phyloP scores from a whole-genome alignment of 495 filamentous ascomycete genomes.

The Thermothielavioides terrestris region DNA sequence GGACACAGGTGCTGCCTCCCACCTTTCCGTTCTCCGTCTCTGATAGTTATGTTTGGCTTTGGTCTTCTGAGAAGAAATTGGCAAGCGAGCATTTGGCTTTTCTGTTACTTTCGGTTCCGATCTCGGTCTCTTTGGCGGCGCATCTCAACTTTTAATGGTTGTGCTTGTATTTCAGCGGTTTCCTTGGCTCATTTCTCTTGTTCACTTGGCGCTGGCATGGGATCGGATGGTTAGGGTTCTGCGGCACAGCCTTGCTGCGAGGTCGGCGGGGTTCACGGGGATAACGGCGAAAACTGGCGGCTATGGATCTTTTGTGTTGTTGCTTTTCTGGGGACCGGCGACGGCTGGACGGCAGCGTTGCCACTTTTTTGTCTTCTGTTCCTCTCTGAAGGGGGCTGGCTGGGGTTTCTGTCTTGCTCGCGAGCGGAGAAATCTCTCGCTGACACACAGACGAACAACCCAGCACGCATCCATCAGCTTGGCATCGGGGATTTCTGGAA shows the following conservation, averaged over 20 bases:
- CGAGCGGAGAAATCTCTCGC: constrained; percentile 16
- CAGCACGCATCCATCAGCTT: not conserved
- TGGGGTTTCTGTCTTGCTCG: not conserved
- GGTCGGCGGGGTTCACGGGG: constrained; percentile 8
- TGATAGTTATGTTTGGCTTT: constrained; percentile 9
- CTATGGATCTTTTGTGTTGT: constrained; percentile 5
- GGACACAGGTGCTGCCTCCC: not conserved
- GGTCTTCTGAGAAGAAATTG: constrained; percentile 12
- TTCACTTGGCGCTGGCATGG: constrained; percentile 17
- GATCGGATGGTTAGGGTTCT: constrained; percentile 13
- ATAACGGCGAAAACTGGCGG: constrained; percentile 15
- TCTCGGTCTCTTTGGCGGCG: constrained; percentile 18
- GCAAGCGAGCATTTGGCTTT: constrained; percentile 27
- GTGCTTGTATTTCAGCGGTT: not conserved
- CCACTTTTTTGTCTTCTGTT: constrained; percentile 9
- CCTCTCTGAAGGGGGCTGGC: not conserved
- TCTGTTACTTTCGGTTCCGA: constrained; percentile 14
- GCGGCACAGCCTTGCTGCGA: constrained; percentile 15
- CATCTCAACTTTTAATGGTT: constrained; percentile 14
- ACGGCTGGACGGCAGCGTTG: not conserved
- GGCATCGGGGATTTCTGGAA: constrained; percentile 1
- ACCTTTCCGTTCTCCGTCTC: constrained; percentile 2
- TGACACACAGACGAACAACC: constrained; percentile 9
- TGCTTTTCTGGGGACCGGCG: not conserved
- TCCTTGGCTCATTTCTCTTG: constrained; percentile 1